Evolutionary conservation across 306 rosid species (phyloP).

Genomic region (Heteromeles arbutifolia): DNA sequence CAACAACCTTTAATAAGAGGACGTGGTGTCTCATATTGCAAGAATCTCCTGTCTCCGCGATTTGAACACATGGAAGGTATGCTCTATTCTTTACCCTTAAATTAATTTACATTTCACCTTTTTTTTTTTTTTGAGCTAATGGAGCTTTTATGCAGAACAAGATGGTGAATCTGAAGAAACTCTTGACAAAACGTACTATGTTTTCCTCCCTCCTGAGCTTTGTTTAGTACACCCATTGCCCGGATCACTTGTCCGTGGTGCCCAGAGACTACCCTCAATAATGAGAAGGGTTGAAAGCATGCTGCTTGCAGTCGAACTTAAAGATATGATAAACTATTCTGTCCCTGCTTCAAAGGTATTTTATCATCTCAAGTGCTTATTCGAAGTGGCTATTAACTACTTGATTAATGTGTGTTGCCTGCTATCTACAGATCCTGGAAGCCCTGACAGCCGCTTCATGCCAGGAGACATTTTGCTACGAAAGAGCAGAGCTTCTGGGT

Average conservation of each 20-base stretch:
- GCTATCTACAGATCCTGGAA: conserved; percentile 75
- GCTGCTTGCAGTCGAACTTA: conserved; percentile 89
- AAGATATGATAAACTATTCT: conserved; percentile 56
- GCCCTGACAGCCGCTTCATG: conserved; percentile 99
- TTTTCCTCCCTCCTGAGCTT: conserved; percentile 91
- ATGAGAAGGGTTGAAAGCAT: conserved; percentile 99
- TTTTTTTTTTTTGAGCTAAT: conserved; percentile 8
- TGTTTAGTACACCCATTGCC: conserved; percentile 90
- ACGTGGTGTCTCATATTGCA: conserved; percentile 98
- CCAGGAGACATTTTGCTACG: conserved; percentile 99
- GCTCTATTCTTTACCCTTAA: conserved; percentile 14
- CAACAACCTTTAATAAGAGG: conserved; percentile 89
- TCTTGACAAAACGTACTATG: conserved; percentile 90
- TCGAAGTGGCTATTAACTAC: conserved; percentile 15
- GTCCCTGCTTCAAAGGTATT: conserved; percentile 73
- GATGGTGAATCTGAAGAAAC: conserved; percentile 76
- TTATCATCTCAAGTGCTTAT: conserved; percentile 17
- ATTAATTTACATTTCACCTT: conserved; percentile 3
- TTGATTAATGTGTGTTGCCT: conserved; percentile 10
- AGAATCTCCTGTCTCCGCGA: conserved; percentile 92
- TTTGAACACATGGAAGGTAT: conserved; percentile 85
- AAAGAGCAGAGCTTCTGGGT: conserved; percentile 99
- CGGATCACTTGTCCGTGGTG: conserved; percentile 96
- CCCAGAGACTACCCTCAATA: conserved; percentile 94
- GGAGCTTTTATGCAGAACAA: conserved; percentile 34